Conservation (phyloP, 495 filamentous ascomycete species). For the Aspergillus conjunctus region DNA sequence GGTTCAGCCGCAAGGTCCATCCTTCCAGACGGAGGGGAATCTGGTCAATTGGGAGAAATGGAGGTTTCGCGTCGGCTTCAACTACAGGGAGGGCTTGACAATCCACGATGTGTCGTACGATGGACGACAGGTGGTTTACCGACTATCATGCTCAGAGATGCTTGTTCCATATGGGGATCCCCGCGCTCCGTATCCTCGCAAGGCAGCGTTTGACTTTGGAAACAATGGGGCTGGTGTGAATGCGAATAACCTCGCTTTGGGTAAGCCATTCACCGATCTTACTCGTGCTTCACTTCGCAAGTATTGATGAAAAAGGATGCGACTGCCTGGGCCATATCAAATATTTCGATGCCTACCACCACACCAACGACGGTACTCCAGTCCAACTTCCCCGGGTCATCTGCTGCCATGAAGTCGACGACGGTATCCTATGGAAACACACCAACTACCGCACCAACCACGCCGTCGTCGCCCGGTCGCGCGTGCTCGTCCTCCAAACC, state of each 20-base stretch:
- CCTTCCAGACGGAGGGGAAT: constrained; percentile 57
- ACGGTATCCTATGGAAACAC: constrained; percentile 69
- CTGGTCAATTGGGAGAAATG: constrained; percentile 65
- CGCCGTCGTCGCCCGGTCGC: constrained; percentile 56
- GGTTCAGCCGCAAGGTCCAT: constrained; percentile 74
- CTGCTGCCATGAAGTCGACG: constrained; percentile 69
- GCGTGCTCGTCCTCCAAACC: constrained; percentile 66
- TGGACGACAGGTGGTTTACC: constrained; percentile 65
- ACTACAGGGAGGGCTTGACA: constrained; percentile 63
- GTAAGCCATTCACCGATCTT: background rate
- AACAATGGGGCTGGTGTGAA: constrained; percentile 65
- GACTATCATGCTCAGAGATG: constrained; percentile 75
- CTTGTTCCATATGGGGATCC: constrained; percentile 68
- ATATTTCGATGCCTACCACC: constrained; percentile 61
- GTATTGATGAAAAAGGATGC: constrained; percentile 40
- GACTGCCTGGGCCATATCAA: constrained; percentile 68
- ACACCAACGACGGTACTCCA: constrained; percentile 53
- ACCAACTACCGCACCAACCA: constrained; percentile 66
- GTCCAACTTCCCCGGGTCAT: constrained; percentile 57
- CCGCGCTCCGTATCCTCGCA: constrained; percentile 63
- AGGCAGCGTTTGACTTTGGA: constrained; percentile 71
- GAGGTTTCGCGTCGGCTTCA: constrained; percentile 66
- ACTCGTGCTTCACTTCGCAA: background rate
- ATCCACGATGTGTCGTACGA: constrained; percentile 69
- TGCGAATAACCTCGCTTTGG: constrained; percentile 62